A percentile compares a stretch with the other conserved stretches of the same genome.
phyloP scores from a whole-genome alignment of 2,329 filamentous ascomycete genomes.

The Aaosphaeria arxii region DNA sequence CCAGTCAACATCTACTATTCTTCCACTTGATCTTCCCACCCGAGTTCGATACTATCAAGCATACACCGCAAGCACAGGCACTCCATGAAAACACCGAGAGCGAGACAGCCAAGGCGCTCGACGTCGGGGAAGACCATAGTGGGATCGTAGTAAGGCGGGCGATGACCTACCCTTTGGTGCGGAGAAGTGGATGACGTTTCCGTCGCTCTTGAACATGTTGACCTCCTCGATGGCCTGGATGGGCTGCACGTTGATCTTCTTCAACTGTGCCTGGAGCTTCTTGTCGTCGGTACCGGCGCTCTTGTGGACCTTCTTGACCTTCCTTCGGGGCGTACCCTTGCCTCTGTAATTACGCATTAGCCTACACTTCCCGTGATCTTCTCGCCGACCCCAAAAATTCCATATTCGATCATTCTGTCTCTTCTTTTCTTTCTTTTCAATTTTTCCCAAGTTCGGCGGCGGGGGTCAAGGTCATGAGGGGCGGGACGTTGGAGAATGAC shows the following conservation, averaged over 20 bases:
- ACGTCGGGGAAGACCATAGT: not conserved
- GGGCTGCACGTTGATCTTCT: constrained; percentile 99
- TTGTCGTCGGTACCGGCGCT: constrained; percentile 95
- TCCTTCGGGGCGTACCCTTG: constrained; percentile 96
- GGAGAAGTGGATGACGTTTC: constrained; percentile 99
- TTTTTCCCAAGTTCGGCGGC: no score
- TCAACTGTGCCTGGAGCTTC: constrained; percentile 95
- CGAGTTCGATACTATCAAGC: no score
- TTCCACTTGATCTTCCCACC: no score
- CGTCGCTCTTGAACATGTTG: constrained; percentile 99
- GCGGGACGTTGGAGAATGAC: not conserved
- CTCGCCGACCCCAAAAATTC: not conserved
- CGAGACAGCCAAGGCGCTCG: no score
- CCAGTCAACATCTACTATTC: not conserved
- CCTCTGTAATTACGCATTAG: constrained; percentile 57
- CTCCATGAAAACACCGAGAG: no score
- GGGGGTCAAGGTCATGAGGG: no score
- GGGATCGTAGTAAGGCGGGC: not conserved
- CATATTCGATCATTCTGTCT: not conserved
- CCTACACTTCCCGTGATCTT: constrained; percentile 3
- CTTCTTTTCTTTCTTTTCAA: no score
- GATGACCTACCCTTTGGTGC: constrained; percentile 83
- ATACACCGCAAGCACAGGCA: no score
- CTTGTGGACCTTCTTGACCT: constrained; percentile 97
- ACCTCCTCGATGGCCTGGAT: constrained; percentile 99